Conservation (phyloP, 495 filamentous ascomycete genomes). For the Neurospora sp. region DNA sequence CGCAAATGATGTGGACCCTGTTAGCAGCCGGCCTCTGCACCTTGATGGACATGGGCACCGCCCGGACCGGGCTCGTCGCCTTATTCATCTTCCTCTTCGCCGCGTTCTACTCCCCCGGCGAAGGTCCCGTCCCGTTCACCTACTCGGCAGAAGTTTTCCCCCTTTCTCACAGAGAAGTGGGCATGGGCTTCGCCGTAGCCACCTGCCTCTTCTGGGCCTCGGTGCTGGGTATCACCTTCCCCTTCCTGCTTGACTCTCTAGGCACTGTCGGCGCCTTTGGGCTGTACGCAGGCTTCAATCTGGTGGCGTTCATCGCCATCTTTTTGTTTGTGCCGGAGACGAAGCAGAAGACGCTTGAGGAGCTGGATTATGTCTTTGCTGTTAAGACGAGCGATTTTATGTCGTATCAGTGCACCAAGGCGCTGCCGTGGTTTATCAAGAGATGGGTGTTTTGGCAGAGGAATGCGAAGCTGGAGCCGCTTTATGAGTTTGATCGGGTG, state of each 20-base stretch:
- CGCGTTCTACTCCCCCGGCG: constrained; percentile 68
- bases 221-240: constrained; percentile 55
- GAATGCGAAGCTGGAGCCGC: constrained; percentile 43
- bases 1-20: constrained; percentile 72
- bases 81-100: constrained; percentile 63
- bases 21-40: constrained; percentile 63
- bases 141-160: constrained; percentile 75
- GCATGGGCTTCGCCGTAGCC: constrained; percentile 65
- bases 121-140: constrained; percentile 75
- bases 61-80: constrained; percentile 54
- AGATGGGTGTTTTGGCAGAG: constrained; percentile 52
- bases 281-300: constrained; percentile 52
- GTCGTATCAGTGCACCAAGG: constrained; percentile 51
- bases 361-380: constrained; percentile 76
- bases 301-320: constrained; percentile 54
- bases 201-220: constrained; percentile 59
- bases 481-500: constrained; percentile 46
- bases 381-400: constrained; percentile 56
- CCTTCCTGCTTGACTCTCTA: constrained; percentile 46
- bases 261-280: constrained; percentile 46
- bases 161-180: constrained; percentile 60
- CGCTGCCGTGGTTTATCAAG: constrained; percentile 60
- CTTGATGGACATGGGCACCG: constrained; percentile 39
- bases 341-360: constrained; percentile 61
- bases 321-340: constrained; percentile 60